Evolutionary conservation across 192 early-diverging fungal genomes (phyloP).

Genomic region (Obelidium mucronatum): DNA sequence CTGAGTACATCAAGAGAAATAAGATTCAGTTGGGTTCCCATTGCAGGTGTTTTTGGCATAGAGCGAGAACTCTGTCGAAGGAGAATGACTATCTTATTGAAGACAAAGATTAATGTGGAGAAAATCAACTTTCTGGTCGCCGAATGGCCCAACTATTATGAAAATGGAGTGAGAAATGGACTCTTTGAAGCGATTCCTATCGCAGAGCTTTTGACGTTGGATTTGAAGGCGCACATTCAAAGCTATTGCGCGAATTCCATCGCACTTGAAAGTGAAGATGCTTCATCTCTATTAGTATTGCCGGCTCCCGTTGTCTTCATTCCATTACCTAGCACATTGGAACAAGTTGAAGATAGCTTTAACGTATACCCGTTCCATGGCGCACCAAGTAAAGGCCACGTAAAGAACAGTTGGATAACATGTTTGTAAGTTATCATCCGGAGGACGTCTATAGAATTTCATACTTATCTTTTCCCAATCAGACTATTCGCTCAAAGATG

Average conservation of each 20-base stretch:
- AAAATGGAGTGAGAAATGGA: slow-evolving; percentile 29
- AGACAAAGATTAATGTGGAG: slow-evolving; percentile 25
- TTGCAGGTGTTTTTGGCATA: slow-evolving; percentile 21
- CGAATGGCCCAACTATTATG: slow-evolving; percentile 35
- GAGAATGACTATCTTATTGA: slow-evolving; percentile 23
- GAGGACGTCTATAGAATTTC: too few relatives aligned
- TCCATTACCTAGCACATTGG: not conserved
- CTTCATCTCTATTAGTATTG: slow-evolving; percentile 13
- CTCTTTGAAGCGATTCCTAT: slow-evolving; percentile 11
- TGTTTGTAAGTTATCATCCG: too few relatives aligned
- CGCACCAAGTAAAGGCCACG: not conserved
- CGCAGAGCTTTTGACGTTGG: not conserved
- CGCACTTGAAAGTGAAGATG: not conserved
- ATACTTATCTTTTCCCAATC: too few relatives aligned
- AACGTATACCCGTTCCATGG: slow-evolving; percentile 12
- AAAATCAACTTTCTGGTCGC: slow-evolving; percentile 35
- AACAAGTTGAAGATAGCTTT: not conserved
- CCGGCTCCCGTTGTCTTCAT: not conserved
- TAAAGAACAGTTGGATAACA: slow-evolving; percentile 25
- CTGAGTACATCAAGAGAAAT: not conserved
- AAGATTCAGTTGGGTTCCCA: slow-evolving; percentile 44
- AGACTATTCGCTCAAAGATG: slow-evolving; percentile 44
- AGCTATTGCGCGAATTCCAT: slow-evolving; percentile 6
- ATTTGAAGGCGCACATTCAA: slow-evolving; percentile 10
- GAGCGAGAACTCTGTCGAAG: slow-evolving; percentile 40